Percentiles rank a stretch among this genome's conserved stretches.
Evolutionary conservation across 2,329 filamentous ascomycete species (phyloP).

Genomic region (Epichloe uncinata): DNA sequence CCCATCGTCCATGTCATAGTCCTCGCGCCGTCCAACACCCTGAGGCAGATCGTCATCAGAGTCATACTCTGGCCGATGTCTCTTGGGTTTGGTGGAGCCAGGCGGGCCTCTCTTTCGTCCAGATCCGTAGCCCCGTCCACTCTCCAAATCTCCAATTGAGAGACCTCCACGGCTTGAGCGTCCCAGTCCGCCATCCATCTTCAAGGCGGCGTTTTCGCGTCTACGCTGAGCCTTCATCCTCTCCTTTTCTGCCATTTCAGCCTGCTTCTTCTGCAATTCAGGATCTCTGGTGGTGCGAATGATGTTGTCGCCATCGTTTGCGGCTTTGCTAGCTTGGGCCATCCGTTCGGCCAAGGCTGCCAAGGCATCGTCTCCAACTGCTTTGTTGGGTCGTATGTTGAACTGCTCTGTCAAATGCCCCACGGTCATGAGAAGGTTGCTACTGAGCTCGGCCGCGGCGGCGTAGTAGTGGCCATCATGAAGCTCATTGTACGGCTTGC

Average conservation of each 20-base stretch:
- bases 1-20: slow-evolving; percentile 69
- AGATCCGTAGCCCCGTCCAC: slow-evolving; percentile 35
- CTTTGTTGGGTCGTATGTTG: slow-evolving; percentile 52
- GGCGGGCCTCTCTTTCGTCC: slow-evolving; percentile 39
- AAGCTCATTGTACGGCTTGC: slow-evolving; percentile 49
- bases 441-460: slow-evolving; percentile 54
- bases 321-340: slow-evolving; percentile 46
- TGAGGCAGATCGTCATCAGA: slow-evolving; percentile 61
- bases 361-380: slow-evolving; percentile 57
- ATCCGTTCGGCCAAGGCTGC: slow-evolving; percentile 54
- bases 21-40: slow-evolving; percentile 49
- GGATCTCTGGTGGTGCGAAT: slow-evolving; percentile 61
- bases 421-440: slow-evolving; percentile 56
- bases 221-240: slow-evolving; percentile 52
- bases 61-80: slow-evolving; percentile 52
- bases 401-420: slow-evolving; percentile 66
- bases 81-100: slow-evolving; percentile 36
- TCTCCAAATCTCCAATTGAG: slow-evolving; percentile 58
- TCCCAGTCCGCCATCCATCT: slow-evolving; percentile 44
- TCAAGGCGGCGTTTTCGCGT: slow-evolving; percentile 53
- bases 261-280: slow-evolving; percentile 59
- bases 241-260: slow-evolving; percentile 63
- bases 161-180: slow-evolving; percentile 42
- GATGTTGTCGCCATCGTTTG: slow-evolving; percentile 47
- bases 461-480: slow-evolving; percentile 67